phyloP scores from a whole-genome alignment of 495 filamentous ascomycete genomes.

The Hypoxylon rickii region DNA sequence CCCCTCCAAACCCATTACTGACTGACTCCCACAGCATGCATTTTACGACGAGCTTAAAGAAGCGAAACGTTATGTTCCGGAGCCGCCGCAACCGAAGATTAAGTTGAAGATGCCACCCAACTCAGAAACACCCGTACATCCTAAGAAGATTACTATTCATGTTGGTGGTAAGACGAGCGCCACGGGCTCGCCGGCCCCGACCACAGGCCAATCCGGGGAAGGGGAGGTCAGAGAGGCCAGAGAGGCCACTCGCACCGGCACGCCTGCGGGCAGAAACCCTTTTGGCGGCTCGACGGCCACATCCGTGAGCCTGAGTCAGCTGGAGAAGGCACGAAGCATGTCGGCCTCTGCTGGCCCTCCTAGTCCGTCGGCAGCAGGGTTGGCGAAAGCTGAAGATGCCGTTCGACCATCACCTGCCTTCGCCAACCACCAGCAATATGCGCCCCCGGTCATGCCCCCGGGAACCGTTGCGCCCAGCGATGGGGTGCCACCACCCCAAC shows the following conservation, averaged over 20 bases:
- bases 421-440: conserved; percentile 34
- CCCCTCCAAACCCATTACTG: neutral
- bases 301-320: conserved; percentile 36
- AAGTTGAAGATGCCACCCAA: conserved; percentile 67
- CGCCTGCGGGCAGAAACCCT: conserved; percentile 29
- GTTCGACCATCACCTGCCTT: conserved; percentile 46
- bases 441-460: conserved; percentile 30
- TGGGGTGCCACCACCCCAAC: conserved; percentile 30
- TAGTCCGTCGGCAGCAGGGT: conserved; percentile 46
- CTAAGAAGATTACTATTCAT: conserved; percentile 61
- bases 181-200: conserved; percentile 60
- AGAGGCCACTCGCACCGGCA: conserved; percentile 34
- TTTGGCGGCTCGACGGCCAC: conserved; percentile 34
- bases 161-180: conserved; percentile 55
- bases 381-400: conserved; percentile 52
- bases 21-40: conserved; percentile 54
- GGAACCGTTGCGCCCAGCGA: conserved; percentile 42
- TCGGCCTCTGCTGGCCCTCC: conserved; percentile 53
- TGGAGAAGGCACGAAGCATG: conserved; percentile 50
- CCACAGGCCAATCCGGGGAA: conserved; percentile 46
- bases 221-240: no score
- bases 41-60: conserved; percentile 68
- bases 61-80: conserved; percentile 66
- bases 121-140: conserved; percentile 41
- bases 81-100: conserved; percentile 73